These are phyloP conservation scores for Fusarium ambrosium DNA, from an alignment of 2,329 filamentous ascomycete genomes.

Conservation along the genomic window DNA sequence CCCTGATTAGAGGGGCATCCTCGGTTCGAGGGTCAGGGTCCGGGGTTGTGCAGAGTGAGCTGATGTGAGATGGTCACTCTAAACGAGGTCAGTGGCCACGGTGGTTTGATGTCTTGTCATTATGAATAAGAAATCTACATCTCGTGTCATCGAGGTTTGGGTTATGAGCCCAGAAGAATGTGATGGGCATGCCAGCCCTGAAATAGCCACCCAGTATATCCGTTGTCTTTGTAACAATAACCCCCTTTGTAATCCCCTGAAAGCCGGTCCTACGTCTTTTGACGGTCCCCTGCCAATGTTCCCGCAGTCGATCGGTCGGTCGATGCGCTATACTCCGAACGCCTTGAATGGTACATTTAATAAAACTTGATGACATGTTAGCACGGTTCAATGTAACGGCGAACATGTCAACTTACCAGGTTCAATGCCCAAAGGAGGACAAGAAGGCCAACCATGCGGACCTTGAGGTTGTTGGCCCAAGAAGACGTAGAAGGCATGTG, in stretches of 20 bases:
- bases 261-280: neutral
- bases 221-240: neutral
- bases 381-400: neutral
- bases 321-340: constrained; percentile 32
- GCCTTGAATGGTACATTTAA: constrained; percentile 23
- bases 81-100: neutral
- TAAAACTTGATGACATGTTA: constrained; percentile 28
- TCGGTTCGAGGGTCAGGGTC: neutral
- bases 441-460: constrained; percentile 33
- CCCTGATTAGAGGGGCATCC: neutral
- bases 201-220: neutral
- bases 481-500: constrained; percentile 37
- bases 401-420: constrained; percentile 16
- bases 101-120: constrained; percentile 24
- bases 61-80: neutral
- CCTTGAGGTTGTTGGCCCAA: constrained; percentile 37
- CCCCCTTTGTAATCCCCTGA: neutral
- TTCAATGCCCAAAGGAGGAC: constrained; percentile 37
- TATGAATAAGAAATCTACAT: constrained; percentile 38
- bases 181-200: neutral
- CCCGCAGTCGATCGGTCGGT: constrained; percentile 1
- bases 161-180: neutral
- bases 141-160: constrained; percentile 30
- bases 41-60: neutral
- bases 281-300: constrained; percentile 7